Conservation (phyloP, 2,329 filamentous ascomycete genomes). For the Alternaria hordeiaustralica region DNA sequence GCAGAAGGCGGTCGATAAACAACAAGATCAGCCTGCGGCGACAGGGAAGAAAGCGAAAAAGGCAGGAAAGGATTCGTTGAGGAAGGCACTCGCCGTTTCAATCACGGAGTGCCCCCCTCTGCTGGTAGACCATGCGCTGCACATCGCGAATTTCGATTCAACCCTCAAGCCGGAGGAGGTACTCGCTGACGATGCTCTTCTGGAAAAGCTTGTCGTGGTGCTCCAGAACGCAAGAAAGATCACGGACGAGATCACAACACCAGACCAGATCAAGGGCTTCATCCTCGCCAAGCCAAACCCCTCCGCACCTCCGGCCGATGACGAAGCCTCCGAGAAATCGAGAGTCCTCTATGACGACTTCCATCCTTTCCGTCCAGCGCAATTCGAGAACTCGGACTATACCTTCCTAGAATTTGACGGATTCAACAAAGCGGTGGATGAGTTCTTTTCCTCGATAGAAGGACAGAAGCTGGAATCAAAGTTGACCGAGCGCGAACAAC, state of each 20-base stretch:
- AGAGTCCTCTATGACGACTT: conserved; percentile 87
- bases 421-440: conserved; percentile 93
- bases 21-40: conserved; percentile 57
- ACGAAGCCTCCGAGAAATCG: conserved; percentile 51
- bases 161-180: conserved; percentile 71
- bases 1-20: conserved; percentile 67
- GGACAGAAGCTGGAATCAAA: conserved; percentile 88
- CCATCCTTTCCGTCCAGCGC: conserved; percentile 85
- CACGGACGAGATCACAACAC: conserved; percentile 71
- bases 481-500: conserved; percentile 79
- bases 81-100: conserved; percentile 79
- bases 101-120: conserved; percentile 90
- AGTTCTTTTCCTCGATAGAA: conserved; percentile 96
- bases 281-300: conserved; percentile 75
- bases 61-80: conserved; percentile 76
- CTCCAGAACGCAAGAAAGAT: conserved; percentile 74
- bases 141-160: conserved; percentile 72
- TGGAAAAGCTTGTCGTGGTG: conserved; percentile 72
- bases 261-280: conserved; percentile 75
- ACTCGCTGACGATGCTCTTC: conserved; percentile 66
- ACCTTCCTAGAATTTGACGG: conserved; percentile 78
- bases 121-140: conserved; percentile 84
- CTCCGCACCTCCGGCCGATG: conserved; percentile 41
- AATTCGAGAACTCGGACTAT: conserved; percentile 73
- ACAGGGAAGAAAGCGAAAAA: conserved; percentile 71